A percentile compares a stretch with the other conserved stretches of the same genome.
Conservation (phyloP, 768 basidiomycete genomes). For the Ephemerocybe angulata region DNA sequence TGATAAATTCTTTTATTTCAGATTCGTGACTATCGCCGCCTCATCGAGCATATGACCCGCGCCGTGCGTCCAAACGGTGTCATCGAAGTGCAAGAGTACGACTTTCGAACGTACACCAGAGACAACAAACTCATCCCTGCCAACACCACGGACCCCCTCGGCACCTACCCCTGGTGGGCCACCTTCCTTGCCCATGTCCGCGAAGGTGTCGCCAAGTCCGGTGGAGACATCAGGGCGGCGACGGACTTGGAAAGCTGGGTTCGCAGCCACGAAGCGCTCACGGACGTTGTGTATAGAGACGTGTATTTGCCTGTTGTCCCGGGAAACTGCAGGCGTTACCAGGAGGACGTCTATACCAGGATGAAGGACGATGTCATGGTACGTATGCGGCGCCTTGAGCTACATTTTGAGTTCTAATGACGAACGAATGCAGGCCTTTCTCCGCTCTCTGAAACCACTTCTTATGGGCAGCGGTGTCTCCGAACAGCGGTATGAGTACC, state of each 20-base stretch:
- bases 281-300: slow-evolving; percentile 52
- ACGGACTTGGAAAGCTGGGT: slow-evolving; percentile 43
- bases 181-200: slow-evolving; percentile 2
- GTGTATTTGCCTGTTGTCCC: slow-evolving; percentile 63
- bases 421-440: slow-evolving; percentile 59
- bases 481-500: slow-evolving; percentile 20
- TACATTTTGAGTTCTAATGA: background rate
- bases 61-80: slow-evolving; percentile 71
- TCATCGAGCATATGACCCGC: slow-evolving; percentile 65
- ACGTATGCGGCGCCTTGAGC: slow-evolving; percentile 9
- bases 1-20: too few species aligned
- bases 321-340: slow-evolving; percentile 30
- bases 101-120: slow-evolving; percentile 56
- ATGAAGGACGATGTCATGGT: slow-evolving; percentile 52
- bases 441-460: slow-evolving; percentile 69
- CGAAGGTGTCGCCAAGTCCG: background rate
- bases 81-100: slow-evolving; percentile 64
- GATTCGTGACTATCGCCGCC: slow-evolving; percentile 63
- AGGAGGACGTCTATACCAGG: slow-evolving; percentile 43
- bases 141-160: background rate
- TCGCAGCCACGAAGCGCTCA: slow-evolving; percentile 50
- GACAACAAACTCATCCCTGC: slow-evolving; percentile 27
- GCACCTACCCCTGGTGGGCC: slow-evolving; percentile 5
- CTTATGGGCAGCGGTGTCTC: slow-evolving; percentile 61
- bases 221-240: slow-evolving; percentile 38